Evolutionary conservation across 352 stramenopile species (phyloP).

Genomic region (Phytophthora cryptogea): DNA sequence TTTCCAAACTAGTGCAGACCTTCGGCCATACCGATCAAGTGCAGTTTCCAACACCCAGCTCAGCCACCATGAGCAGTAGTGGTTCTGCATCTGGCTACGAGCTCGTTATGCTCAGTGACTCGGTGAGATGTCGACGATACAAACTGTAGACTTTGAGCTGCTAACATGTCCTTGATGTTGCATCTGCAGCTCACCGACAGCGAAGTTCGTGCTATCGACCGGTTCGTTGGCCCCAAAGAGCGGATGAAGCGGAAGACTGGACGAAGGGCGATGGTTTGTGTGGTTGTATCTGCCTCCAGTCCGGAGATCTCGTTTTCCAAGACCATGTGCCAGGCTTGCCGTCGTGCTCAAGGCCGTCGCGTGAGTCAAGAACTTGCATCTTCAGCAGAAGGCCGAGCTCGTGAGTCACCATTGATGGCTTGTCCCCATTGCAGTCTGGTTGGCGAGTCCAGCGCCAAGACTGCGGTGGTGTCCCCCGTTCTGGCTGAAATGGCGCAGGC

Average conservation of each 20-base stretch:
- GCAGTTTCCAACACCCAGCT: no score
- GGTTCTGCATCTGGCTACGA: conserved; percentile 37
- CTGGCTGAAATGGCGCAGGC: conserved; percentile 42
- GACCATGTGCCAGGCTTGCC: conserved; percentile 55
- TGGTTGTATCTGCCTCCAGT: conserved; percentile 45
- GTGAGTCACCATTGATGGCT: conserved; percentile 30
- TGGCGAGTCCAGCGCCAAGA: conserved; percentile 12
- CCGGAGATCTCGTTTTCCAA: conserved; percentile 50
- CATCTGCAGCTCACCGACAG: conserved; percentile 45
- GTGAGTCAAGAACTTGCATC: conserved; percentile 36
- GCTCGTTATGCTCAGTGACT: conserved; percentile 64
- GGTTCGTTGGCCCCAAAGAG: conserved; percentile 49
- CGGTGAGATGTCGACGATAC: conserved; percentile 24
- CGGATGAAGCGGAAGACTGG: conserved; percentile 23
- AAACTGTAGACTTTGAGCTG: background rate
- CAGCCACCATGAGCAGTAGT: conserved; percentile 3
- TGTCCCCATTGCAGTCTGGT: conserved; percentile 65
- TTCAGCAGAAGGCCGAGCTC: conserved; percentile 11
- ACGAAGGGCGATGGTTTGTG: conserved; percentile 45
- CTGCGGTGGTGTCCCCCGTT: conserved; percentile 32
- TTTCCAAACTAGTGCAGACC: no score
- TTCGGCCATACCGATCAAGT: no score
- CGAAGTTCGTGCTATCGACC: conserved; percentile 57
- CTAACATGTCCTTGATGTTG: conserved; percentile 4
- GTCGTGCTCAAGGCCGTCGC: conserved; percentile 52